Conservation (phyloP, 225 moss, liverwort and hornwort species). For the Straminergon stramineum region DNA sequence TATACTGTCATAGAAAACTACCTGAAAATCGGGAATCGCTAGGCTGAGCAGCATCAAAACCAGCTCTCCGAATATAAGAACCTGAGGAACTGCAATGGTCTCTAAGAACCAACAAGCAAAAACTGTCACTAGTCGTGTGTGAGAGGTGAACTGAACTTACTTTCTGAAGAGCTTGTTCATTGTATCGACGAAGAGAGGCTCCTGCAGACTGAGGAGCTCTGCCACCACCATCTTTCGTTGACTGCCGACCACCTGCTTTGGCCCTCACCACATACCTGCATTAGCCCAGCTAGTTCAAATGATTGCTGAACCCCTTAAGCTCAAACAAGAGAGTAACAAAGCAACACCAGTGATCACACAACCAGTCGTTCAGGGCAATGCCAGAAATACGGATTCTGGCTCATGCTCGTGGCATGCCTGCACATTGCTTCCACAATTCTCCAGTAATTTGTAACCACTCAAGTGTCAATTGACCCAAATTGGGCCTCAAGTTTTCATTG, state of each 20-base stretch:
- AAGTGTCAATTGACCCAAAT: neutral
- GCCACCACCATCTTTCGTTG: constrained; percentile 74
- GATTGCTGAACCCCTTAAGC: constrained; percentile 1
- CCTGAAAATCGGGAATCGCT: neutral
- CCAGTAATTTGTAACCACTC: neutral
- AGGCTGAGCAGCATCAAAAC: neutral
- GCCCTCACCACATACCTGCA: constrained; percentile 99
- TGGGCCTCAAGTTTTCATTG: neutral
- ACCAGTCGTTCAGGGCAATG: neutral
- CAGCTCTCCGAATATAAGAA: neutral
- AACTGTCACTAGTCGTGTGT: neutral
- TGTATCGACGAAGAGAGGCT: constrained; percentile 96
- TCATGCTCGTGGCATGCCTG: neutral
- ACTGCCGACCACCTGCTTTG: constrained; percentile 99
- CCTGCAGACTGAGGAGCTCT: constrained; percentile 95
- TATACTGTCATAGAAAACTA: neutral
- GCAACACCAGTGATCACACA: neutral
- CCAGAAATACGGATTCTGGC: neutral
- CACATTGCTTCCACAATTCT: neutral
- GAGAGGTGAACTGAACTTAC: constrained; percentile 28
- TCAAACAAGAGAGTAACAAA: neutral
- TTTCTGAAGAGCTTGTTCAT: constrained; percentile 94
- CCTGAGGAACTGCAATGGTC: neutral
- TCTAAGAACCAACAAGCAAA: neutral
- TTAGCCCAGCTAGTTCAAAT: constrained; percentile 51